Percentiles rank a stretch among this genome's conserved stretches.
phyloP scores from a whole-genome alignment of 2,329 filamentous ascomycete genomes.

The Pestalotiopsis sp. region DNA sequence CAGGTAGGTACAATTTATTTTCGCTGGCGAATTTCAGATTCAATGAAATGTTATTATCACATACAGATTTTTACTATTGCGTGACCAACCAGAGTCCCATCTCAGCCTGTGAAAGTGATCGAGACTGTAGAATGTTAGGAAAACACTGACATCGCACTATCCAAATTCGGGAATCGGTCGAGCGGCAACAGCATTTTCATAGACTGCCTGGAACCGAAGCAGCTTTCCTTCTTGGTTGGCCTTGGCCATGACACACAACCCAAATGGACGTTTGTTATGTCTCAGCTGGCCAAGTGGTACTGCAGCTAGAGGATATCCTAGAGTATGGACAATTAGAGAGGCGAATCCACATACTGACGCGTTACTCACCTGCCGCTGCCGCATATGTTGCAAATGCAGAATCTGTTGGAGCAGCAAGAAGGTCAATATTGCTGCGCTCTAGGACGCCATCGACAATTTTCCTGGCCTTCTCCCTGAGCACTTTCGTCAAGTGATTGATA shows the following conservation, averaged over 20 bases:
- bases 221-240: not conserved
- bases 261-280: conserved; percentile 7
- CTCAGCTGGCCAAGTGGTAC: conserved; percentile 2
- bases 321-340: not conserved
- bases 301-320: conserved; percentile 1
- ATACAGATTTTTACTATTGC: no score
- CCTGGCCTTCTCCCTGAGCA: no score
- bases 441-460: no score
- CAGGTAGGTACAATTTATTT: not conserved
- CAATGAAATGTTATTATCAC: no score
- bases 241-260: not conserved
- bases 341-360: not conserved
- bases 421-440: no score
- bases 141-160: no score
- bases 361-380: not conserved
- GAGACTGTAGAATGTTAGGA: no score
- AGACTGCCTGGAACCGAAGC: conserved; percentile 17
- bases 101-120: no score
- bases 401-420: no score
- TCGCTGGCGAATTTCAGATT: no score
- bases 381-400: not conserved
- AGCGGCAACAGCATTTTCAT: conserved; percentile 18
- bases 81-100: no score
- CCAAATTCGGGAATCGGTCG: no score
- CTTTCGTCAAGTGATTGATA: not conserved